phyloP scores from a whole-genome alignment of 768 basidiomycete species.

The Sarcodon sp. region DNA sequence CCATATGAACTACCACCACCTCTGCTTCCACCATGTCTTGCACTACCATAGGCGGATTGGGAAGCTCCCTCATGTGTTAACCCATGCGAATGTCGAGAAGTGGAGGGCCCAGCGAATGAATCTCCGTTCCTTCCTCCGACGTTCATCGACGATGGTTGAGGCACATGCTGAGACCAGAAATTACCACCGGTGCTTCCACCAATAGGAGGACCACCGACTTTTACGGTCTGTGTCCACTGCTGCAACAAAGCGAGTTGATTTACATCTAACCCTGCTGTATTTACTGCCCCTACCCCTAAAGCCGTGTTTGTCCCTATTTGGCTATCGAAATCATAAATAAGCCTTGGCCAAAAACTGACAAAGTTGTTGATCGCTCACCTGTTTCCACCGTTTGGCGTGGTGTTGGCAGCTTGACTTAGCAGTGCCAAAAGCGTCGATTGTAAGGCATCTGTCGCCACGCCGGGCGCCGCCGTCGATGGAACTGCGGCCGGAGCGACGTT shows the following conservation, averaged over 20 bases:
- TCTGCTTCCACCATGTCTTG: no score
- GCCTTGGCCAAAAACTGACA: background rate
- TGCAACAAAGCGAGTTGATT: slow-evolving; percentile 63
- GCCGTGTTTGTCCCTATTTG: slow-evolving; percentile 49
- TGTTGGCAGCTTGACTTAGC: slow-evolving; percentile 51
- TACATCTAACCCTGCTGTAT: slow-evolving; percentile 25
- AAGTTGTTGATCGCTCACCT: slow-evolving; percentile 22
- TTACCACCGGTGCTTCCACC: no score
- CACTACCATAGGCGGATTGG: no score
- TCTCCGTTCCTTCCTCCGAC: no score
- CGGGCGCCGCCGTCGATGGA: slow-evolving; percentile 8
- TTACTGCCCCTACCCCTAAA: slow-evolving; percentile 16
- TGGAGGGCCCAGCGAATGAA: no score
- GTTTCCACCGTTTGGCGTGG: slow-evolving; percentile 18
- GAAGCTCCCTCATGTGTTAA: no score
- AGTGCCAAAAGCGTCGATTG: slow-evolving; percentile 60
- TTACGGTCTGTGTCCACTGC: slow-evolving; percentile 56
- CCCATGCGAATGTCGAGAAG: no score
- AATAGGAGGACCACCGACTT: slow-evolving; percentile 10
- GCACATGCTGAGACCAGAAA: no score
- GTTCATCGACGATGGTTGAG: no score
- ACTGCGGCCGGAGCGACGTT: slow-evolving; percentile 5
- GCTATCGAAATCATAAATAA: slow-evolving; percentile 17
- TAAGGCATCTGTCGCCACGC: slow-evolving; percentile 25
- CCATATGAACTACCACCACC: no score